Base-by-base conservation (phyloP, 2,329 filamentous ascomycete species). In the Penicillium sp. region DNA sequence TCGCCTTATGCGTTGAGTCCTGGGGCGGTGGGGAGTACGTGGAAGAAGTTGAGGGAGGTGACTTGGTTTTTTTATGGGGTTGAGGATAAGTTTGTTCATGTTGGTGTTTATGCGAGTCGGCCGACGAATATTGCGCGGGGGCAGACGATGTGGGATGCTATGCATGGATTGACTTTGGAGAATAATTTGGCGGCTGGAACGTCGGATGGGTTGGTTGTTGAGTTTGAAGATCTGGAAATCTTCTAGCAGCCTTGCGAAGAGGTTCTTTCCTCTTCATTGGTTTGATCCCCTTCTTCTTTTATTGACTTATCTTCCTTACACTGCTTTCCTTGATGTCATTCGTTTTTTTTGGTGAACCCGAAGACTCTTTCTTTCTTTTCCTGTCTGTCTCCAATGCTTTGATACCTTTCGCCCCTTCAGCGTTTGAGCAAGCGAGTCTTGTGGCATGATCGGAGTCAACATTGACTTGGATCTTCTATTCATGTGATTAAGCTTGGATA, bases 1-100 rank as follows among this genome's bases (percentile, higher is more conserved):
- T 71, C 72, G 53, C 72, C 75, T 33, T 75, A 73, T 63, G 72
- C 70, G 2, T 40, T 47, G 68, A 72, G 73, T 61, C 72, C 79
- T 2, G 78, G 76, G 26, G 78, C 77, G n/a, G 76, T 80, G 53
- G 75, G 75, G 22, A 76, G 73, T 56, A 75, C 77, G 22, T 87
- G 85, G 85, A 85, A 83, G 75, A 87, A 87, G 72, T 72, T 86
- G 67, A 72, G 85, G 6, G 85, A 87, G 72, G 83, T 87, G 30
- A 85, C 83, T n/a, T 86, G 83, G 80, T 87, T 87, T 72, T 87
- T 87, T 70, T 86, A 82, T 74, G 84, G 83, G 8, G 82, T 86
- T 13, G 84, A 86, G 65, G 83, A 86, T 65, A 87, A 87, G 70
- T 83, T 79, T 28, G 79, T 87, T 24, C 79, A 84, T 66, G 84